A percentile compares a stretch with the other conserved stretches of the same genome.
Evolutionary conservation across 768 basidiomycete species (phyloP).

Genomic region (Auriscalpium vulgare): DNA sequence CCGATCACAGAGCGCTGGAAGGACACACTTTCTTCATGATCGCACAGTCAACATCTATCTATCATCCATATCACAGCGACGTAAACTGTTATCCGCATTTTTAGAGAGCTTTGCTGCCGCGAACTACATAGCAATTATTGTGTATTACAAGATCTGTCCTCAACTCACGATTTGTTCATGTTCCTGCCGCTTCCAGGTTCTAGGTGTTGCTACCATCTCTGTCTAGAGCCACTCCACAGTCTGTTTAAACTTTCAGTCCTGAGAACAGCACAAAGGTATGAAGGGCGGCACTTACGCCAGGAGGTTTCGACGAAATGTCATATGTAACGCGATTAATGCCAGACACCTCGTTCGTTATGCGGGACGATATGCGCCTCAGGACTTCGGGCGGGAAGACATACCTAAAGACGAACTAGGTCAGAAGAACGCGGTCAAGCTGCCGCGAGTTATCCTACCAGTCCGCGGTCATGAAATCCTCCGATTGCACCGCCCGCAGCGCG

Average conservation of each 20-base stretch:
- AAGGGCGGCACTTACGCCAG: constrained; percentile 51
- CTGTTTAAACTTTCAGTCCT: constrained; percentile 9
- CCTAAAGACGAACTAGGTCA: constrained; percentile 38
- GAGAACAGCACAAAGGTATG: constrained; percentile 4
- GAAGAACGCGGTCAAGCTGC: constrained; percentile 8
- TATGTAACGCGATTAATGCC: constrained; percentile 97
- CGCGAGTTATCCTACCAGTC: constrained; percentile 62
- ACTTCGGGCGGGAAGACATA: constrained; percentile 93
- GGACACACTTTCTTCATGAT: constrained; percentile 37
- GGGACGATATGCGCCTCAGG: constrained; percentile 83
- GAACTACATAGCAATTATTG: neutral
- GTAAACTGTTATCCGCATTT: neutral
- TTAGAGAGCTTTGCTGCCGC: neutral
- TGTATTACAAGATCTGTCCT: neutral
- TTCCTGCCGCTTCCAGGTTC: neutral
- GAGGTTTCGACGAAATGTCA: constrained; percentile 96
- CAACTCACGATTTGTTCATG: neutral
- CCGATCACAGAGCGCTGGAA: constrained; percentile 56
- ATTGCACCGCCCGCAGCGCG: constrained; percentile 87
- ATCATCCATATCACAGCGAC: neutral
- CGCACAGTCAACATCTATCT: neutral
- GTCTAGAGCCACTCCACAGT: constrained; percentile 26
- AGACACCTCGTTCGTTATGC: constrained; percentile 95
- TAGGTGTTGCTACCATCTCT: neutral
- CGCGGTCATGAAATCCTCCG: constrained; percentile 99